Evolutionary conservation across 2,329 filamentous ascomycete species (phyloP), one percentile per base, ranked within the genome.

Genomic region (Fusarium burgessii): DNA sequence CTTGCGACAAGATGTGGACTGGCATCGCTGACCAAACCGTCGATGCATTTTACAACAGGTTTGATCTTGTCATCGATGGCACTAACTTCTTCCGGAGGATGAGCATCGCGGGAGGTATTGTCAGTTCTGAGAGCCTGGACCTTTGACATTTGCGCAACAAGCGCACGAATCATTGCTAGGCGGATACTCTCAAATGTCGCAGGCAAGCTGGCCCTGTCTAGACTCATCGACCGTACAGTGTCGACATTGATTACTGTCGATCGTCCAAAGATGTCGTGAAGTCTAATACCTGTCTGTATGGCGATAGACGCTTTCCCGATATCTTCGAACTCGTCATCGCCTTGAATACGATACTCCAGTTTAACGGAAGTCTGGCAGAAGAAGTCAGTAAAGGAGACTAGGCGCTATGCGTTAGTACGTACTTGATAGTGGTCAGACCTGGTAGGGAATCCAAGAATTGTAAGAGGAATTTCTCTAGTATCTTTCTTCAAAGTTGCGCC

Each of bases 261-360:
- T 13, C 60, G 43, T 5, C 45, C 38, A 4, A 62, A 62, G 3
- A 62, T 18, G 10, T 62, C 60, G 29, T 42, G 38, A 6, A 52
- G 14, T 2, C 10, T 17, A 2, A 62, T 23, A 4, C 32, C 45
- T 15, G 52, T 13, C n/a, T 62, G 60, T 3, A 52, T 46, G 1
- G 38, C 56, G 15, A 61, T 10, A 1, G 59, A 36, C 13, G 20
- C 56, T 15, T 15, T 33, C 0, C 56, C 56, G 2, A 62, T 25
- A 5, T 61, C 43, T 0, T 20, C 36, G 1, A 52, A 61, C 1
- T 5, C 7, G 2, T 18, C 20, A 3, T 13, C 7, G 0, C 6
- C 11, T 3, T 62, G 9, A 1, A 52, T 43, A 1, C 8, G 20
- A 11, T 62, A 62, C 7, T 38, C 43, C 1, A 62, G 7, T 18